Conservation (phyloP, 2,329 filamentous ascomycete species). For the Botrytis elliptica region DNA sequence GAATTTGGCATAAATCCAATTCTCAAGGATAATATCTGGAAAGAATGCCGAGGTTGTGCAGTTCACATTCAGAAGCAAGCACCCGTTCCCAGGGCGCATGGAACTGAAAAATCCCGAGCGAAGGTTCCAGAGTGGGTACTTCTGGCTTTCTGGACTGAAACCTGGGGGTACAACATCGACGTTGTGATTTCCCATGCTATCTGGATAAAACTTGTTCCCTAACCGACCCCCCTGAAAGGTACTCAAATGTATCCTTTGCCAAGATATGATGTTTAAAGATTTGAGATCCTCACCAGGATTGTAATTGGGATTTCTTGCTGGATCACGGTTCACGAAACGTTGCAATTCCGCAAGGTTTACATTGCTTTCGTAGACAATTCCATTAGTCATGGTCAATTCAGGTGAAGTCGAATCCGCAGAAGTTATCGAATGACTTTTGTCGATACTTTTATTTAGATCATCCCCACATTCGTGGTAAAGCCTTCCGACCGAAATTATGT, state of each 20-base stretch:
- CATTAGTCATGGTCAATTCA: no score
- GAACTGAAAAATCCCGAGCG: slow-evolving; percentile 24
- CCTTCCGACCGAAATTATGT: slow-evolving; percentile 17
- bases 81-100: slow-evolving; percentile 21
- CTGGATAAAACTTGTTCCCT: slow-evolving; percentile 21
- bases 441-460: neutral
- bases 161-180: no score
- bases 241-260: slow-evolving; percentile 19
- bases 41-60: slow-evolving; percentile 24
- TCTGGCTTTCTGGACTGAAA: no score
- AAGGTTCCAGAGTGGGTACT: neutral
- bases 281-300: slow-evolving; percentile 8
- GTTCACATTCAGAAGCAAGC: slow-evolving; percentile 25
- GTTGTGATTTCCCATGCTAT: no score
- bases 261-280: slow-evolving; percentile 24
- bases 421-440: neutral
- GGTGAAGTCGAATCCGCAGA: no score
- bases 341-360: neutral
- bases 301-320: no score
- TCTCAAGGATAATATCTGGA: neutral
- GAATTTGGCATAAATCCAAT: neutral
- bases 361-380: neutral
- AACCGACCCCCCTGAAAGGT: slow-evolving; percentile 8
- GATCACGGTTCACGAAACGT: no score
- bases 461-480: neutral